These are phyloP conservation scores for Secale cereale DNA, from an alignment of 176 grass and related monocot genomes.

Conservation along the genomic window DNA sequence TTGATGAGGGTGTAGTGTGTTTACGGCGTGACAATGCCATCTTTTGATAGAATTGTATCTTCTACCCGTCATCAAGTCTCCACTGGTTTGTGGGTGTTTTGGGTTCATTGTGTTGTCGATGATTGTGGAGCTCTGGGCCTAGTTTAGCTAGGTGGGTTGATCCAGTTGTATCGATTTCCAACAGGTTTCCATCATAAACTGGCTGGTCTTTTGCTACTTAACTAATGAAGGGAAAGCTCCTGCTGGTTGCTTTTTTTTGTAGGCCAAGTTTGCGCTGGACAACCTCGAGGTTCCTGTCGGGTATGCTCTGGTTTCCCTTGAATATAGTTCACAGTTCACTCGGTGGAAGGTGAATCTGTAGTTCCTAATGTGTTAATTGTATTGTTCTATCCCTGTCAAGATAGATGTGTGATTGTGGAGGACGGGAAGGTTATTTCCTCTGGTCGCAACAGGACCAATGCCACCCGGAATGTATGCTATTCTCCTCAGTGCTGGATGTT, in stretches of 20 bases:
- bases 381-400: background rate
- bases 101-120: background rate
- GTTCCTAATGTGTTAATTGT: background rate
- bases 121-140: background rate
- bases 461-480: constrained; percentile 76
- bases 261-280: constrained; percentile 77
- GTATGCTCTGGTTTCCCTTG: constrained; percentile 39
- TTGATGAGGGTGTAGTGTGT: background rate
- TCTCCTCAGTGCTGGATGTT: background rate
- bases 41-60: background rate
- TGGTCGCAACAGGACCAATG: constrained; percentile 70
- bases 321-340: background rate
- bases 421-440: constrained; percentile 70
- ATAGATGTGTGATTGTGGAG: constrained; percentile 85
- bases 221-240: background rate
- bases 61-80: background rate
- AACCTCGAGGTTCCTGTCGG: constrained; percentile 90
- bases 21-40: background rate
- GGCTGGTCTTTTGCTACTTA: background rate
- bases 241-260: constrained; percentile 4
- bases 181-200: background rate
- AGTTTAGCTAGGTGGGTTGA: background rate
- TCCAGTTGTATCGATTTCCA: background rate
- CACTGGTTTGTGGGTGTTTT: background rate
- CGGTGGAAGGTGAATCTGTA: background rate